Evolutionary conservation across 768 basidiomycete species (phyloP).

Genomic region (Clavaria fumosa): DNA sequence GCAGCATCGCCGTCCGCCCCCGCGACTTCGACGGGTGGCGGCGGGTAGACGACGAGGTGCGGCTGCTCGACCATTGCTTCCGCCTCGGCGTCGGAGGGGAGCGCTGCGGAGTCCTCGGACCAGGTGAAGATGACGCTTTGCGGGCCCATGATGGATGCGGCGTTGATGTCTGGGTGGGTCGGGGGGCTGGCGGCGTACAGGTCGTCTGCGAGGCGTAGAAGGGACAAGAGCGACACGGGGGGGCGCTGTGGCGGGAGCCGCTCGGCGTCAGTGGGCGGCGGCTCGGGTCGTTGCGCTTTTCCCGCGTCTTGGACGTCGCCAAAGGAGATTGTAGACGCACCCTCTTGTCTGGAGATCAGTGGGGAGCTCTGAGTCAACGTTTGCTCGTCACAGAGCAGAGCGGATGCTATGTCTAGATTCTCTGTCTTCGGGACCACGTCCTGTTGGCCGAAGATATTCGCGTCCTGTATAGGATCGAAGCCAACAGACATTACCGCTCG

Average conservation of each 20-base stretch:
- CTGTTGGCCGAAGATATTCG: not conserved
- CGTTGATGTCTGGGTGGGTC: conserved; percentile 32
- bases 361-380: no score
- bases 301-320: not conserved
- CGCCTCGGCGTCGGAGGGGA: conserved; percentile 39
- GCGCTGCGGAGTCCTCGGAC: conserved; percentile 30
- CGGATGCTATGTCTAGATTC: not conserved
- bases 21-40: conserved; percentile 19
- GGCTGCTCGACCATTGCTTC: conserved; percentile 43
- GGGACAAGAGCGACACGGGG: conserved; percentile 27
- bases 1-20: conserved; percentile 8
- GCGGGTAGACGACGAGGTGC: conserved; percentile 41
- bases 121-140: conserved; percentile 67
- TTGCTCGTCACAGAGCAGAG: no score
- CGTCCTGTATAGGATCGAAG: not conserved
- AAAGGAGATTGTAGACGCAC: no score
- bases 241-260: conserved; percentile 12
- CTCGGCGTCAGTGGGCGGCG: not conserved
- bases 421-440: not conserved
- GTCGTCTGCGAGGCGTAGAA: conserved; percentile 42
- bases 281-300: not conserved
- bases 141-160: conserved; percentile 57
- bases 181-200: conserved; percentile 48
- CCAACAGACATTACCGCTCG: not conserved
- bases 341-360: no score